Conservation (phyloP, 371 early-diverging fungal species). For the Mortierella sp. region DNA sequence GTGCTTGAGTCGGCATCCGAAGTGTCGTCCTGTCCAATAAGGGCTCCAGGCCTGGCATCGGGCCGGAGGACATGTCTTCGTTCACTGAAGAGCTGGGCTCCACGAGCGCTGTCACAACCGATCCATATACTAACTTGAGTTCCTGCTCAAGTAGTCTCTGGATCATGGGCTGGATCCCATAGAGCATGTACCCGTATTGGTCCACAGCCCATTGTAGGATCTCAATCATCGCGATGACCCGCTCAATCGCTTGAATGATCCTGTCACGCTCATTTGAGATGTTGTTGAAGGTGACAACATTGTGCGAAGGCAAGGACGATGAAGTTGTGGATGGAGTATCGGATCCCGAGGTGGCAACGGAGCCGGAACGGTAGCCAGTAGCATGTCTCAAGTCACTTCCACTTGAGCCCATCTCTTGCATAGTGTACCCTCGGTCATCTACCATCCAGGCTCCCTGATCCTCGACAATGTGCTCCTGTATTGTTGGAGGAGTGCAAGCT, state of each 20-base stretch:
- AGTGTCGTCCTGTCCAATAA: not conserved
- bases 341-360: not conserved
- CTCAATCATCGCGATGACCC: constrained; percentile 36
- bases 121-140: constrained; percentile 44
- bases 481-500: not conserved
- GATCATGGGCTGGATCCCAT: constrained; percentile 40
- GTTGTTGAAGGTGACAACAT: not conserved
- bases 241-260: constrained; percentile 24
- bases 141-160: constrained; percentile 52
- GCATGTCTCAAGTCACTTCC: no score
- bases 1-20: not conserved
- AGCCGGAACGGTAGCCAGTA: no score
- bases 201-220: constrained; percentile 55
- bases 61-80: not conserved
- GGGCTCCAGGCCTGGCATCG: not conserved
- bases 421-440: no score
- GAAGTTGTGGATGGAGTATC: not conserved
- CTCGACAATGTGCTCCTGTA: not conserved
- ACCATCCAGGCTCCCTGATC: not conserved
- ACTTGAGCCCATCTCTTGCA: no score
- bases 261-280: constrained; percentile 18
- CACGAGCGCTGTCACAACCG: constrained; percentile 12
- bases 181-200: constrained; percentile 55
- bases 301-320: not conserved
- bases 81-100: constrained; percentile 1